Conservation (phyloP, 2,329 filamentous ascomycete species). For the Periconia macrospinosa region DNA sequence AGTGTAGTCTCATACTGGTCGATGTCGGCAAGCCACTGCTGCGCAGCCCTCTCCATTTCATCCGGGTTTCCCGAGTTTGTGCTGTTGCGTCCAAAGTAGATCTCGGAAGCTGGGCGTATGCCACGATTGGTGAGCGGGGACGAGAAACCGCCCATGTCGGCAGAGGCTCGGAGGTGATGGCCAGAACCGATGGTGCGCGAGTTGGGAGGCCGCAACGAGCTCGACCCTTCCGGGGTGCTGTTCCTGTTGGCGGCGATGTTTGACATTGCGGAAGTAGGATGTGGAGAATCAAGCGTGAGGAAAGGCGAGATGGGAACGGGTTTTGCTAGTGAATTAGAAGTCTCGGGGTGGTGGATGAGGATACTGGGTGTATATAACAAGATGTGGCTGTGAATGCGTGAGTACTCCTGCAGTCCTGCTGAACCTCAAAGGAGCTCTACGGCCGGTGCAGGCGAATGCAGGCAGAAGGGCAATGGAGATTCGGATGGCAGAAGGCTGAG, state of each 20-base stretch:
- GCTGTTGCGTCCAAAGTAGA: slow-evolving; percentile 79
- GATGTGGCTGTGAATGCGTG: neutral
- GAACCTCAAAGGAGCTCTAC: slow-evolving; percentile 71
- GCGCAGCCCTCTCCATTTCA: slow-evolving; percentile 90
- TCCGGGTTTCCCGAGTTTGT: slow-evolving; percentile 69
- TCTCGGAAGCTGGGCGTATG: slow-evolving; percentile 92
- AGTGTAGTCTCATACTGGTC: slow-evolving; percentile 98
- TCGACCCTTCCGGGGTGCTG: slow-evolving; percentile 91
- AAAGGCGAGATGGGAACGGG: neutral
- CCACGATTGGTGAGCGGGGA: slow-evolving; percentile 71
- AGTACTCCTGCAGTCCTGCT: slow-evolving; percentile 79
- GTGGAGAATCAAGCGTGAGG: neutral
- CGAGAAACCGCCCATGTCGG: slow-evolving; percentile 87
- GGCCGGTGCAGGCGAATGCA: slow-evolving; percentile 8
- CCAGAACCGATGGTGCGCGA: slow-evolving; percentile 76
- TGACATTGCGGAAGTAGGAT: slow-evolving; percentile 45
- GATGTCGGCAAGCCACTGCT: slow-evolving; percentile 99
- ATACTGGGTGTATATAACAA: neutral
- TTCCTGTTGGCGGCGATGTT: slow-evolving; percentile 74
- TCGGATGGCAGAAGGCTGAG: slow-evolving; percentile 9
- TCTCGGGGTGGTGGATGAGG: no score
- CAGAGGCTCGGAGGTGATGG: slow-evolving; percentile 89
- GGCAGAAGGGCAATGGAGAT: slow-evolving; percentile 6
- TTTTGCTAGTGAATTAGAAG: neutral
- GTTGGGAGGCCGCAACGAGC: slow-evolving; percentile 78